Base-by-base conservation (phyloP, 108 stramenopile species). In the Conticribra guillardii region DNA sequence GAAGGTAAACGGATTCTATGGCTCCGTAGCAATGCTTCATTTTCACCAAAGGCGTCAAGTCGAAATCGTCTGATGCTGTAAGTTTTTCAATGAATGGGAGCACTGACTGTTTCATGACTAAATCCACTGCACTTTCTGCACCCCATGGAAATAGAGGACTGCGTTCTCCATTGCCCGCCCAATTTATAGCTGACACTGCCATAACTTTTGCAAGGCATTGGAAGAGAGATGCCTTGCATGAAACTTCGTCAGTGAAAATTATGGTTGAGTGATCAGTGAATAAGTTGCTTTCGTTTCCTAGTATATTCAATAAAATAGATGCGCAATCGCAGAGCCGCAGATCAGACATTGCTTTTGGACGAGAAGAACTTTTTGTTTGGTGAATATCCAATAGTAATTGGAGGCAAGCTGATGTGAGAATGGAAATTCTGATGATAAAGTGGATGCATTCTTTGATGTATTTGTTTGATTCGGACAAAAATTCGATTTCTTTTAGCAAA, bases 141-240 rank as follows among this genome's bases (percentile, higher is more conserved):
- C 79, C 79, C 79, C 78, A 79, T 19, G 72, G 67, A 64, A 58
- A 68, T 17, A 73, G 47, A 14, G 72, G 18, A 2, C 67, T 59
- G 8, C 62, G 72, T 30, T 62, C 72, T 37, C 55, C 54, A 15
- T 62, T 26, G 3, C 26, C 34, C 15, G 28, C 9, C 23, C 52
- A 14, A 64, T 60, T 28, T 15, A 37, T 63, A 64, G 62, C 24
- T 37, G 79, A 73, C 4, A 80, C 31, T 0, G 50, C 47, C 23
- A 80, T 44, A 51, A 80, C 23, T 49, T 52, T 69, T 63, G 71
- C 67, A 41, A 80, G 41, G 29, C 79, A 80, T 24, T 46, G 26
- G 50, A 80, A 73, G 16, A 80, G 26, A 33, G 61, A 67, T 45
- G 54, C 59, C 63, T 69, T 73, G 67, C 47, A 74, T 3, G 9